phyloP scores from a whole-genome alignment of 352 stramenopile species.

The Globisporangium spinosum region DNA sequence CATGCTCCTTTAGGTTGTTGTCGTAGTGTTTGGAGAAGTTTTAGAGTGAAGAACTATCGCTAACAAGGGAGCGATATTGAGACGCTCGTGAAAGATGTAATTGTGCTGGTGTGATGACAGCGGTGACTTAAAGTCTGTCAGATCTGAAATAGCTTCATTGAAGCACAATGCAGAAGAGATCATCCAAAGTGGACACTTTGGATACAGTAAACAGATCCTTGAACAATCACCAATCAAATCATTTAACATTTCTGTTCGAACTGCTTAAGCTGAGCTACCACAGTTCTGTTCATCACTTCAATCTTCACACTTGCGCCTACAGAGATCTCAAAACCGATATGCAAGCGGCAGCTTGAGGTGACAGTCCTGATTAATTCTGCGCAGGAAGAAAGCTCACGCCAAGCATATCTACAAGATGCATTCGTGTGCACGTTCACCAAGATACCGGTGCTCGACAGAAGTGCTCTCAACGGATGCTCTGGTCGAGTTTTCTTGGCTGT shows the following conservation, averaged over 20 bases:
- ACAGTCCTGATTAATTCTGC: too few relatives aligned
- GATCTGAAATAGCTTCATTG: not conserved
- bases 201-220: not conserved
- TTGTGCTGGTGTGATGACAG: not conserved
- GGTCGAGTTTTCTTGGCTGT: too few relatives aligned
- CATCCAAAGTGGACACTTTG: not conserved
- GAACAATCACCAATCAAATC: not conserved
- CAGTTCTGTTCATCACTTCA: not conserved
- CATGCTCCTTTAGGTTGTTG: conserved; percentile 69
- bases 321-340: too few relatives aligned
- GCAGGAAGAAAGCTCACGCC: too few relatives aligned
- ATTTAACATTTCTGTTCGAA: not conserved
- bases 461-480: too few relatives aligned
- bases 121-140: not conserved
- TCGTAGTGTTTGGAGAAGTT: conserved; percentile 9
- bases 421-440: too few relatives aligned
- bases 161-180: not conserved
- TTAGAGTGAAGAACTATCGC: not conserved
- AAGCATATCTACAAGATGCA: too few relatives aligned
- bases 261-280: not conserved
- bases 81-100: not conserved
- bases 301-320: too few relatives aligned
- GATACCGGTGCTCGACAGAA: too few relatives aligned
- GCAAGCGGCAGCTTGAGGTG: too few relatives aligned
- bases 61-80: not conserved